Conservation (phyloP, 768 basidiomycete genomes). For the Pleurotus platypus region DNA sequence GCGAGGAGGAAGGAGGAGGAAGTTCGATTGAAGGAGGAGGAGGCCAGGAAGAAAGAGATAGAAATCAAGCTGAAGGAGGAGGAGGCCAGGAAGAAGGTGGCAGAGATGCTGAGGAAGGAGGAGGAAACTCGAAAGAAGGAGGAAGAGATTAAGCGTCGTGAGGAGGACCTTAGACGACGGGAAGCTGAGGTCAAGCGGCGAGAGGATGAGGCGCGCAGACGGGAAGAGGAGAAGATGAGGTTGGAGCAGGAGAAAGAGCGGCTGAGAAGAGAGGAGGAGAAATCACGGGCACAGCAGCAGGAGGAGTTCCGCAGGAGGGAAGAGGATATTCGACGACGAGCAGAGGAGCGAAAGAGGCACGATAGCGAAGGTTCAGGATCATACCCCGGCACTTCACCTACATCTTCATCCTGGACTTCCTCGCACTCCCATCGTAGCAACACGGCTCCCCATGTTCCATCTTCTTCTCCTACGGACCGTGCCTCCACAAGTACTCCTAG, state of each 20-base stretch:
- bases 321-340: slow-evolving; percentile 36
- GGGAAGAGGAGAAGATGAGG: slow-evolving; percentile 20
- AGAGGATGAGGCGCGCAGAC: slow-evolving; percentile 25
- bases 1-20: slow-evolving; percentile 22
- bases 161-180: slow-evolving; percentile 25
- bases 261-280: slow-evolving; percentile 23
- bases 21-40: slow-evolving; percentile 21
- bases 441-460: slow-evolving; percentile 24
- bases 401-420: slow-evolving; percentile 25
- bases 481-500: slow-evolving; percentile 17
- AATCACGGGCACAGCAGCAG: slow-evolving; percentile 28
- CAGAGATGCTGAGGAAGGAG: slow-evolving; percentile 20
- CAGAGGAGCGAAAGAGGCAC: slow-evolving; percentile 44
- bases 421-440: slow-evolving; percentile 21
- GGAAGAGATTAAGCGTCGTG: slow-evolving; percentile 19
- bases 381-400: slow-evolving; percentile 23
- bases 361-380: slow-evolving; percentile 22
- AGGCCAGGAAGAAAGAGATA: slow-evolving; percentile 24
- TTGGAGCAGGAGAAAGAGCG: slow-evolving; percentile 18
- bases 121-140: slow-evolving; percentile 24
- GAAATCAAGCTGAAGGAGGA: slow-evolving; percentile 16
- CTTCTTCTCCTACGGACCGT: slow-evolving; percentile 28
- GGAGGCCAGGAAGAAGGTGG: slow-evolving; percentile 18
- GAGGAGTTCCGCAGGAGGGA: slow-evolving; percentile 40
- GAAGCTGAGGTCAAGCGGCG: slow-evolving; percentile 33